Conservation (phyloP, 2,329 filamentous ascomycete species). For the Plenodomus biglobosus region DNA sequence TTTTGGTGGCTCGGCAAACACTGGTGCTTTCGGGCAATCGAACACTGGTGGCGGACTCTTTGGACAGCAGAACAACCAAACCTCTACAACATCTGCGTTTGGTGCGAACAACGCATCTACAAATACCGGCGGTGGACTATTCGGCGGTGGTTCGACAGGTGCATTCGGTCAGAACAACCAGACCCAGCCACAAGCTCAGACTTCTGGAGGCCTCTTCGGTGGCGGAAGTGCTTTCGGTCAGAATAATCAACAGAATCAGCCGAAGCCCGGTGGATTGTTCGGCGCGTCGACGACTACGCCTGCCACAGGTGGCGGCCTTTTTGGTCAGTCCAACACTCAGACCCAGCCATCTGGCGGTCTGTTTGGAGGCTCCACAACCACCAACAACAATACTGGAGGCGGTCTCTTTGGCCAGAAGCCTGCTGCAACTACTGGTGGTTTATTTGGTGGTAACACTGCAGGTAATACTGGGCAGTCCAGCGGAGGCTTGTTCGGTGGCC, state of each 20-base stretch:
- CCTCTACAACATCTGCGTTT: conserved; percentile 31
- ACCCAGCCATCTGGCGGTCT: conserved; percentile 40
- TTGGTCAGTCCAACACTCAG: conserved; percentile 46
- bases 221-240: conserved; percentile 43
- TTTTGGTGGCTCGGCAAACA: conserved; percentile 31
- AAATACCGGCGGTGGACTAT: conserved; percentile 32
- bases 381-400: conserved; percentile 34
- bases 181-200: conserved; percentile 24
- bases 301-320: conserved; percentile 52
- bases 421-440: conserved; percentile 17
- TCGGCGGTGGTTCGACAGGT: conserved; percentile 27
- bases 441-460: conserved; percentile 34
- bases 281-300: conserved; percentile 32
- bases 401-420: conserved; percentile 48
- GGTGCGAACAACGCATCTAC: conserved; percentile 30
- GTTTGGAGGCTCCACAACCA: conserved; percentile 54
- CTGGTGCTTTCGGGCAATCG: conserved; percentile 28
- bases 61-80: conserved; percentile 32
- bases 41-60: conserved; percentile 40
- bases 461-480: conserved; percentile 19
- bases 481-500: conserved; percentile 40
- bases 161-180: conserved; percentile 39
- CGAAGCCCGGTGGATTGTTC: conserved; percentile 45
- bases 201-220: conserved; percentile 47
- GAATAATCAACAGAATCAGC: conserved; percentile 40